Percentiles rank a stretch among this genome's conserved stretches.
phyloP scores from a whole-genome alignment of 2,329 filamentous ascomycete genomes.

The Penicillium polonicum region DNA sequence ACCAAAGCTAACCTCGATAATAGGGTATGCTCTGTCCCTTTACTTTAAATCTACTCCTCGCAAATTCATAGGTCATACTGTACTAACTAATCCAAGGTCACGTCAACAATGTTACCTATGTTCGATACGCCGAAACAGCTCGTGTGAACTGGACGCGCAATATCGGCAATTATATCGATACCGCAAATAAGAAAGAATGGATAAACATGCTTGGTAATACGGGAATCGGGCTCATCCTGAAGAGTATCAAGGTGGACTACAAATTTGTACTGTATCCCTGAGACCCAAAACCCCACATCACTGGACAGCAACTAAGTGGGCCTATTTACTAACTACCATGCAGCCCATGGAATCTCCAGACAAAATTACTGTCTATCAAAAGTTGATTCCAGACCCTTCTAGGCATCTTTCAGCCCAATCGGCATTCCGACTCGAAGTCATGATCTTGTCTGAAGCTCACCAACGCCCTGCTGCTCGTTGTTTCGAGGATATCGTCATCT shows the following conservation, averaged over 20 bases:
- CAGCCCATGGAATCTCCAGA: constrained; percentile 84
- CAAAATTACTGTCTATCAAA: constrained; percentile 79
- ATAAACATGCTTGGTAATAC: constrained; percentile 64
- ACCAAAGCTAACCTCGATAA: constrained; percentile 9
- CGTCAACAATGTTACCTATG: constrained; percentile 84
- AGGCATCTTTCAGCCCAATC: constrained; percentile 31
- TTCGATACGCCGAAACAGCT: constrained; percentile 77
- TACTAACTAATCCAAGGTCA: constrained; percentile 55
- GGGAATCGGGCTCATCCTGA: constrained; percentile 71
- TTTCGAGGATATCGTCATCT: constrained; percentile 74
- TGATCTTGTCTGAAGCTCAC: constrained; percentile 73
- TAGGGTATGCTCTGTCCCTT: constrained; percentile 27
- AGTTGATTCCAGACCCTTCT: constrained; percentile 58
- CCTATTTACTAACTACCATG: not conserved
- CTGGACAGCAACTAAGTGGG: not conserved
- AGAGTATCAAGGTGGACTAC: constrained; percentile 77
- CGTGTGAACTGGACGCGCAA: constrained; percentile 76
- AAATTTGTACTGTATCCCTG: constrained; percentile 64
- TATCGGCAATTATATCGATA: constrained; percentile 63
- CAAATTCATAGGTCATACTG: not conserved
- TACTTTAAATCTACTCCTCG: not conserved
- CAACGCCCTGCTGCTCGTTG: constrained; percentile 71
- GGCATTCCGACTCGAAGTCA: constrained; percentile 51
- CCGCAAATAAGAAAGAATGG: constrained; percentile 64
- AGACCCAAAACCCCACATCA: not conserved